phyloP scores from a whole-genome alignment of 352 stramenopile species.

The Globisporangium splendens region DNA sequence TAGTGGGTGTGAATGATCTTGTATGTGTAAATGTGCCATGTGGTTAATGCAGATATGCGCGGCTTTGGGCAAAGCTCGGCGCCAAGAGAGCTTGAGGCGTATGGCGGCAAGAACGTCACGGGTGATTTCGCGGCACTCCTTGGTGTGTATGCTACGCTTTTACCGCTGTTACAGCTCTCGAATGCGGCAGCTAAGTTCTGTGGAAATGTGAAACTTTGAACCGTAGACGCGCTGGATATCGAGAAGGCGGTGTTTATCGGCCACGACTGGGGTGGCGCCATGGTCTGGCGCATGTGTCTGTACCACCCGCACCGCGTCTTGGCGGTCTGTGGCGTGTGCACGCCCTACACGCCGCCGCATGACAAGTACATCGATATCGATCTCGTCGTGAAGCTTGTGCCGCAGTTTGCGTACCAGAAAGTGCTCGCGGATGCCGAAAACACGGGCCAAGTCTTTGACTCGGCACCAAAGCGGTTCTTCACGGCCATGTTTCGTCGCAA shows the following conservation, averaged over 20 bases:
- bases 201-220: background rate
- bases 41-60: conserved; percentile 36
- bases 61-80: conserved; percentile 60
- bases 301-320: conserved; percentile 61
- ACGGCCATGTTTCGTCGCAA: conserved; percentile 46
- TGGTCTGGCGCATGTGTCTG: conserved; percentile 69
- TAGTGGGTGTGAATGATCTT: too few species aligned
- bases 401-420: conserved; percentile 67
- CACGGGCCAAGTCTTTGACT: conserved; percentile 37
- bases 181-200: background rate
- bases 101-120: conserved; percentile 57
- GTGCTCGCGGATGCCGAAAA: conserved; percentile 38
- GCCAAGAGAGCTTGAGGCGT: conserved; percentile 39
- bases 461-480: conserved; percentile 42
- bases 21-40: too few species aligned
- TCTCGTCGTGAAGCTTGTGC: conserved; percentile 37
- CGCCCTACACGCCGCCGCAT: conserved; percentile 52
- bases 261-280: conserved; percentile 67
- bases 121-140: conserved; percentile 49
- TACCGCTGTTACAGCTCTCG: too few species aligned
- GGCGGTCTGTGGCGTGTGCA: conserved; percentile 59
- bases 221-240: conserved; percentile 56
- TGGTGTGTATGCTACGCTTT: conserved; percentile 19
- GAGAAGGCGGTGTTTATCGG: conserved; percentile 65
- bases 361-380: conserved; percentile 37